Conservation (phyloP, 768 basidiomycete genomes). For the Mrakia hoshinonis region DNA sequence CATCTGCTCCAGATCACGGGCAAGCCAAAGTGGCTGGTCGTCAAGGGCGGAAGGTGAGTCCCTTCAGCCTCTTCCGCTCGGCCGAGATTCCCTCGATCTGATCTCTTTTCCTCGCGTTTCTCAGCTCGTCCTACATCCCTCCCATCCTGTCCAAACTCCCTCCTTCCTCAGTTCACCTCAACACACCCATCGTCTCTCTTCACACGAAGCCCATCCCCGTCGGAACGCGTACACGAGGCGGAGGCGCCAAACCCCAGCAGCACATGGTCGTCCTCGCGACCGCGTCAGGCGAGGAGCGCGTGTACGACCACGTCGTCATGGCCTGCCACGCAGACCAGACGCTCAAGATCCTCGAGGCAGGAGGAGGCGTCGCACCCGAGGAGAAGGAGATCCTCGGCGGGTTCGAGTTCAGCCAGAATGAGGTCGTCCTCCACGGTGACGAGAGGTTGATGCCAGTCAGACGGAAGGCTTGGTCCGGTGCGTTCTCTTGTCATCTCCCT, state of each 20-base stretch:
- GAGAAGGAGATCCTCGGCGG: constrained; percentile 53
- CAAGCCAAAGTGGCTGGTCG: constrained; percentile 64
- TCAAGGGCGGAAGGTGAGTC: constrained; percentile 60
- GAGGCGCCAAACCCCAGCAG: background rate
- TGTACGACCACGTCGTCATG: constrained; percentile 63
- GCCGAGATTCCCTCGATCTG: background rate
- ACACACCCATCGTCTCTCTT: constrained; percentile 49
- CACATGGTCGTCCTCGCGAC: constrained; percentile 47
- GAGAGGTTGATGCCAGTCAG: constrained; percentile 58
- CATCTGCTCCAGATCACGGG: constrained; percentile 62
- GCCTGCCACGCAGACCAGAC: constrained; percentile 65
- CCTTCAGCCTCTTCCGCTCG: background rate
- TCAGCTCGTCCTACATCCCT: constrained; percentile 59
- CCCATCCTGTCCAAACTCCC: constrained; percentile 54
- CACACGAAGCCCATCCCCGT: background rate
- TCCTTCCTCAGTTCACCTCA: constrained; percentile 51
- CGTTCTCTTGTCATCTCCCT: constrained; percentile 3
- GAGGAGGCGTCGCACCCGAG: constrained; percentile 47
- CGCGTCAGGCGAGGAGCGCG: constrained; percentile 44
- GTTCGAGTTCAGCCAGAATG: constrained; percentile 62
- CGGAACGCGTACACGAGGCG: background rate
- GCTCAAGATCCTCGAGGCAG: constrained; percentile 45
- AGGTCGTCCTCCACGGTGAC: constrained; percentile 61
- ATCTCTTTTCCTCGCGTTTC: background rate
- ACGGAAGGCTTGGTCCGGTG: constrained; percentile 55